These are phyloP conservation scores for Erysimum cheiranthoides DNA, from an alignment of 345 rosid genomes.

Conservation along the genomic window DNA sequence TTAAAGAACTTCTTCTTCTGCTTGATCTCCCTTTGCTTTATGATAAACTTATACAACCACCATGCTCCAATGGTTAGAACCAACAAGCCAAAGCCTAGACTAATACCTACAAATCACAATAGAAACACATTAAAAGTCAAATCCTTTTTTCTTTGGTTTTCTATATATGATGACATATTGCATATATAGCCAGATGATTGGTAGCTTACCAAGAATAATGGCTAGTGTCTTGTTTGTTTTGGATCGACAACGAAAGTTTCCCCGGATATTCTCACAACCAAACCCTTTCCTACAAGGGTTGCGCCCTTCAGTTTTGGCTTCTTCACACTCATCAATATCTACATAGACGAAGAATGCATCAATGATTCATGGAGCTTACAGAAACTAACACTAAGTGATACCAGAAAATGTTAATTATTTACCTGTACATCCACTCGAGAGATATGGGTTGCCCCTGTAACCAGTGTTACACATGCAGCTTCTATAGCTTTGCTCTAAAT, in stretches of 20 bases:
- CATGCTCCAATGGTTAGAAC: conserved; percentile 35
- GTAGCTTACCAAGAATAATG: conserved; percentile 19
- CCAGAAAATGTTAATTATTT: not conserved
- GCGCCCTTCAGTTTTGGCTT: conserved; percentile 3
- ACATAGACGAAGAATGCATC: not conserved
- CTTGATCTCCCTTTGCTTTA: conserved; percentile 24
- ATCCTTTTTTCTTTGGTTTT: not conserved
- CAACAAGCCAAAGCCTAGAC: conserved; percentile 38
- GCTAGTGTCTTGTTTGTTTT: not conserved
- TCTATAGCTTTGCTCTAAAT: conserved; percentile 19
- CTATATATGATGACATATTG: not conserved
- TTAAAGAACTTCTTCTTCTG: conserved; percentile 22
- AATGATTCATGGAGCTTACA: conserved; percentile 12
- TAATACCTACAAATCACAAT: conserved; percentile 6
- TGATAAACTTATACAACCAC: conserved; percentile 36
- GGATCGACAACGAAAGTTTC: not conserved
- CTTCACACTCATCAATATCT: conserved; percentile 37
- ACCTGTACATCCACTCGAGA: conserved; percentile 46
- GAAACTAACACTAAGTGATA: not conserved
- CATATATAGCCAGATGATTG: not conserved
- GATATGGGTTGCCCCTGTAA: conserved; percentile 52
- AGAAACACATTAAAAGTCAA: not conserved
- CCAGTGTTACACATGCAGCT: conserved; percentile 45
- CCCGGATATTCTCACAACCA: conserved; percentile 1
- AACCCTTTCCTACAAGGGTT: conserved; percentile 19